Conservation (phyloP, 306 rosid species). For the Quercus wislizeni region DNA sequence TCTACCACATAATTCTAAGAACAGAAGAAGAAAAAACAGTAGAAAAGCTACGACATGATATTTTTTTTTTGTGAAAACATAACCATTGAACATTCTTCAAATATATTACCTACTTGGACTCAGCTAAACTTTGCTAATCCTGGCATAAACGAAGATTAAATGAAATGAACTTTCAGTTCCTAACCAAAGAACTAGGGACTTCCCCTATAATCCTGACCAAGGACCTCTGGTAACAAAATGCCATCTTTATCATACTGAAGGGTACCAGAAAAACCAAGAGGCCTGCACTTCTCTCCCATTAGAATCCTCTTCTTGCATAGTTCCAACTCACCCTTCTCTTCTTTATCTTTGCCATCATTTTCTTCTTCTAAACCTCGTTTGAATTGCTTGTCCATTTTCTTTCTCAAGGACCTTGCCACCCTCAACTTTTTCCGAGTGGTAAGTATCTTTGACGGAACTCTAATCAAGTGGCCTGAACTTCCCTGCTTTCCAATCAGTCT, state of each 20-base stretch:
- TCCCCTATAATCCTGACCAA: conserved; percentile 5
- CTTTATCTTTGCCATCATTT: background rate
- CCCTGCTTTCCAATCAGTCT: conserved; percentile 12
- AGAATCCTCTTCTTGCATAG: conserved; percentile 74
- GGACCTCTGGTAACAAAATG: conserved; percentile 29
- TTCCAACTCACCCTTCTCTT: background rate
- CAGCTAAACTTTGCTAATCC: too few relatives aligned
- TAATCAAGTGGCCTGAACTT: conserved; percentile 19
- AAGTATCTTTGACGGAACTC: conserved; percentile 21
- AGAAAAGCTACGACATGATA: too few relatives aligned
- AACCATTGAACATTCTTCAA: too few relatives aligned
- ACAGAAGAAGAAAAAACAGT: too few relatives aligned
- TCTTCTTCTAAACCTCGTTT: background rate
- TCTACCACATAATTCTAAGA: too few relatives aligned
- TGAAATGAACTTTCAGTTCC: background rate
- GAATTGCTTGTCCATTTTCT: conserved; percentile 4
- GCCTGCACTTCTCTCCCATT: conserved; percentile 68
- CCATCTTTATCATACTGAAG: conserved; percentile 36
- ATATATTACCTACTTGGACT: too few relatives aligned
- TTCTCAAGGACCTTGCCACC: conserved; percentile 15
- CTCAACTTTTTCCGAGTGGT: background rate
- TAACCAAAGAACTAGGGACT: background rate
- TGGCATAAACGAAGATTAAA: too few relatives aligned
- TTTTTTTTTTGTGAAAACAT: too few relatives aligned
- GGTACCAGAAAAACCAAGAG: conserved; percentile 40